Conservation (phyloP, 1,284 basidiomycete genomes). For the Cryptococcus sp. region DNA sequence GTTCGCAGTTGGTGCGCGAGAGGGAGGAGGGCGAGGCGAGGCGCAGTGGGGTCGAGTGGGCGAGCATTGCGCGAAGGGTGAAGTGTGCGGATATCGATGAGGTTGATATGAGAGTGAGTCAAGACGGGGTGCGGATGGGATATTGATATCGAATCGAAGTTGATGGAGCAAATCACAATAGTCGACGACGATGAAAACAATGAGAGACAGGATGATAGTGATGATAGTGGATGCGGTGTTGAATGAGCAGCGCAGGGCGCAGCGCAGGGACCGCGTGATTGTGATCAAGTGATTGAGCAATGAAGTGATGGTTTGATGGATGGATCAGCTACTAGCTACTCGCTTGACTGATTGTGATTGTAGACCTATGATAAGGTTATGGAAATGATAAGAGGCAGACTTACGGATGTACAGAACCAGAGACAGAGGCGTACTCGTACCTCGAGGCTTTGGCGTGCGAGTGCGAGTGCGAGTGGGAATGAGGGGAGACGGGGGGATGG, state of each 20-base stretch:
- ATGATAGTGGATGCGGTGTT: not conserved
- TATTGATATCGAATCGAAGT: not conserved
- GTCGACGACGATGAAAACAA: slow-evolving; percentile 1
- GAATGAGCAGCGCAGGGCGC: too few species aligned
- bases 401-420: not conserved
- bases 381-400: not conserved
- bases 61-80: slow-evolving; percentile 9
- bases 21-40: slow-evolving; percentile 4
- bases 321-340: not conserved
- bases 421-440: not conserved
- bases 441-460: not conserved
- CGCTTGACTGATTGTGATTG: not conserved
- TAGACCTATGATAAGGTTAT: not conserved
- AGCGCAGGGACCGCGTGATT: too few species aligned
- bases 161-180: too few species aligned
- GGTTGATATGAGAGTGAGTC: not conserved
- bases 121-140: not conserved
- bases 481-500: not conserved
- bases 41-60: slow-evolving; percentile 8
- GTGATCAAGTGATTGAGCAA: not conserved
- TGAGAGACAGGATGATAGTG: not conserved
- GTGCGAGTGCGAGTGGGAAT: not conserved
- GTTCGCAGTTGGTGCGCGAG: too few species aligned
- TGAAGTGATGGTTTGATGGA: not conserved
- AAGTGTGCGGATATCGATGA: not conserved